Percentiles rank a stretch among this genome's conserved stretches.
Conservation (phyloP, 768 basidiomycete genomes). For the Boletus speciosus region DNA sequence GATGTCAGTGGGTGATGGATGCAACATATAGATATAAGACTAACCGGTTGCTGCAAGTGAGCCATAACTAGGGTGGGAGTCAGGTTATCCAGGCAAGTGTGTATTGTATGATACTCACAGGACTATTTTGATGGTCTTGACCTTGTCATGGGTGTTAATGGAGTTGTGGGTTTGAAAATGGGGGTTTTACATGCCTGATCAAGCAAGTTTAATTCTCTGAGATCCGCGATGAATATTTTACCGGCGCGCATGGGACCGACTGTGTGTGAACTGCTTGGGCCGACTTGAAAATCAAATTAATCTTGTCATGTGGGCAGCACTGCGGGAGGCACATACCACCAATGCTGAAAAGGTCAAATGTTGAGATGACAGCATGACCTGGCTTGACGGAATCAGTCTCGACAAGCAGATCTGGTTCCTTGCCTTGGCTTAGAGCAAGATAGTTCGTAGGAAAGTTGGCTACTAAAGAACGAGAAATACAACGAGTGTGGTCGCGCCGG, state of each 20-base stretch:
- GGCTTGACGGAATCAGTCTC: slow-evolving; percentile 33
- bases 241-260: slow-evolving; percentile 90
- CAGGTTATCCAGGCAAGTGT: background rate
- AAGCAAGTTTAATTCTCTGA: slow-evolving; percentile 63
- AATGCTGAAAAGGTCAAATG: slow-evolving; percentile 90
- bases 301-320: background rate
- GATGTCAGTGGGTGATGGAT: slow-evolving; percentile 1
- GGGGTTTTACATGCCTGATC: slow-evolving; percentile 48
- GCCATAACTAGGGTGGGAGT: slow-evolving; percentile 59
- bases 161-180: background rate
- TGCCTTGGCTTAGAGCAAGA: background rate
- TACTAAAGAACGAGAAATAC: slow-evolving; percentile 10
- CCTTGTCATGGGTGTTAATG: slow-evolving; percentile 37
- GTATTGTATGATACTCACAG: slow-evolving; percentile 47
- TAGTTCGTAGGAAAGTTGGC: slow-evolving; percentile 5
- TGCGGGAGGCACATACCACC: slow-evolving; percentile 54
- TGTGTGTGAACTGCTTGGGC: slow-evolving; percentile 62
- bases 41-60: slow-evolving; percentile 88
- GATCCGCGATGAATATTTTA: slow-evolving; percentile 79
- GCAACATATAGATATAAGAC: slow-evolving; percentile 9
- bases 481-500: slow-evolving; percentile 10
- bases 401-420: slow-evolving; percentile 2
- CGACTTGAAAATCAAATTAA: slow-evolving; percentile 41
- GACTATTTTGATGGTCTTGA: slow-evolving; percentile 78
- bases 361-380: slow-evolving; percentile 89